Conservation (phyloP, 2,329 filamentous ascomycete species). For the Clarireedia paspali region DNA sequence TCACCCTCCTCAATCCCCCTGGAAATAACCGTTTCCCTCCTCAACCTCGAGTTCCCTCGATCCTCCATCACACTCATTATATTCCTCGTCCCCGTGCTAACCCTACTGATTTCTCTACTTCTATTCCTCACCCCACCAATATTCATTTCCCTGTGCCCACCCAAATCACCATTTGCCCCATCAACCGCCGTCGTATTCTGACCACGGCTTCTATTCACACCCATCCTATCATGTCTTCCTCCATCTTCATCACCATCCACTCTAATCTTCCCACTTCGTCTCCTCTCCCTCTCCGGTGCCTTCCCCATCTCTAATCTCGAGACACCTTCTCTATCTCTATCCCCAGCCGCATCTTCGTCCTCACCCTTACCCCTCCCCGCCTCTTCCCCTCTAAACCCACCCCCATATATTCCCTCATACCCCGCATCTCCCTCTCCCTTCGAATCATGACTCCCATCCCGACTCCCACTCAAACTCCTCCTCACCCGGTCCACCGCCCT, state of each 20-base stretch:
- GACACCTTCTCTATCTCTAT: background rate
- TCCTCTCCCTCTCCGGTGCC: background rate
- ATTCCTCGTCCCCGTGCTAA: background rate
- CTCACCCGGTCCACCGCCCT: slow-evolving; percentile 15
- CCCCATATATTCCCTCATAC: slow-evolving; percentile 16
- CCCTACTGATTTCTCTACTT: background rate
- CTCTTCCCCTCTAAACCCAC: background rate
- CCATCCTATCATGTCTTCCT: background rate
- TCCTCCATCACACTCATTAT: background rate
- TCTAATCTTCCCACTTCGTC: background rate
- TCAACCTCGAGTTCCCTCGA: slow-evolving; percentile 1
- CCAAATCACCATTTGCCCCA: slow-evolving; percentile 16
- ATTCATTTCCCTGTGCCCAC: slow-evolving; percentile 18
- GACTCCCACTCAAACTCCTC: slow-evolving; percentile 16
- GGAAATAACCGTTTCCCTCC: background rate
- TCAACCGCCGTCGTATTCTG: background rate
- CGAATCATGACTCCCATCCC: slow-evolving; percentile 12
- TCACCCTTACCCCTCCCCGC: background rate
- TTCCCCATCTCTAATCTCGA: background rate
- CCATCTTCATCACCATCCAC: background rate
- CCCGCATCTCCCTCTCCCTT: slow-evolving; percentile 8
- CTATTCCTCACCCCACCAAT: background rate
- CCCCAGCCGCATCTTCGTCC: background rate
- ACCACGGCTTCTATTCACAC: slow-evolving; percentile 11
- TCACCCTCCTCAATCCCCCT: background rate